phyloP scores from a whole-genome alignment of 805 yeast genomes.

The Candida pini region DNA sequence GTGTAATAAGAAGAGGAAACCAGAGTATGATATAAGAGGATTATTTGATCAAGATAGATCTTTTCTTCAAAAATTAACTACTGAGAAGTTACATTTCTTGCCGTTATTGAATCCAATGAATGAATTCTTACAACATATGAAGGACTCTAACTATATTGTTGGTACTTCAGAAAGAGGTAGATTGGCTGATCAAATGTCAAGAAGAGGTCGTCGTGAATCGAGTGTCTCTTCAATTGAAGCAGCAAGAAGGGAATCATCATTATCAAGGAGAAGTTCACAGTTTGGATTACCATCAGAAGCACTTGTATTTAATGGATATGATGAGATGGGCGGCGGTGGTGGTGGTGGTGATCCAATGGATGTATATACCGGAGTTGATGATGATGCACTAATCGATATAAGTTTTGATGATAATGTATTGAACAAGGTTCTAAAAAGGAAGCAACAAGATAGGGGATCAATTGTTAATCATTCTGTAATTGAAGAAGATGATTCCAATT shows the following conservation, averaged over 20 bases:
- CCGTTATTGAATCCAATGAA: neutral
- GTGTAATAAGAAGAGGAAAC: neutral
- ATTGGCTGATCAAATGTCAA: neutral
- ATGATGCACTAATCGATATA: slow-evolving; percentile 18
- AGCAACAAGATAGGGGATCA: neutral
- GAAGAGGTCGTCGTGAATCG: slow-evolving; percentile 17
- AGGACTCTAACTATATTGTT: neutral
- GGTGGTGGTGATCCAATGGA: neutral
- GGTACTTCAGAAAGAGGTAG: neutral
- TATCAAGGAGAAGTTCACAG: slow-evolving; percentile 7
- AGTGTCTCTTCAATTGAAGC: slow-evolving; percentile 23
- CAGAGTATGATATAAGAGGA: neutral
- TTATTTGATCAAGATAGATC: neutral
- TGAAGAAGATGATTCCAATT: slow-evolving; percentile 10
- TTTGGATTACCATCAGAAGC: neutral
- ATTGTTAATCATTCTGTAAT: neutral
- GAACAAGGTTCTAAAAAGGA: neutral
- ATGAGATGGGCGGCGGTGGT: neutral
- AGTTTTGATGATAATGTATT: slow-evolving; percentile 1
- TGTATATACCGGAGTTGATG: slow-evolving; percentile 8
- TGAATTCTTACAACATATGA: neutral
- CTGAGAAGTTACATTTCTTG: neutral
- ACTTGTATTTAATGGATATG: neutral
- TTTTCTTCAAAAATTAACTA: neutral
- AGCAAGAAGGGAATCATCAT: slow-evolving; percentile 17